phyloP scores from a whole-genome alignment of 2,329 filamentous ascomycete species.

The Talaromyces piceae region DNA sequence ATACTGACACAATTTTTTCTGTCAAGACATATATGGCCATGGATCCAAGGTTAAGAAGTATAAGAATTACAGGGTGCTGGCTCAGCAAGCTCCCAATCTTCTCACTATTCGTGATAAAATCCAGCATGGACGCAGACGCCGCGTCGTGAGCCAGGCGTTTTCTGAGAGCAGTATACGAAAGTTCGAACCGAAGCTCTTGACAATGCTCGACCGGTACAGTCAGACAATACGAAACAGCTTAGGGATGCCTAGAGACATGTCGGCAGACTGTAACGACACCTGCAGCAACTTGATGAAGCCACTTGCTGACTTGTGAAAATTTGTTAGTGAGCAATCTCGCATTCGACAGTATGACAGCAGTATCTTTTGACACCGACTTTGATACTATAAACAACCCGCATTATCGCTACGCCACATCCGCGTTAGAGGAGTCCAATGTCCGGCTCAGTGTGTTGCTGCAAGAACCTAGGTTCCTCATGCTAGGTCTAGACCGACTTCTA shows the following conservation, averaged over 20 bases:
- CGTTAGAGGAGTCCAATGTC: not conserved
- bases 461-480: not conserved
- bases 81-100: not conserved
- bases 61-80: slow-evolving; percentile 1
- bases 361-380: not conserved
- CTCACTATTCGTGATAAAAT: not conserved
- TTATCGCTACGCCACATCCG: not conserved
- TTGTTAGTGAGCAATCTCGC: not conserved
- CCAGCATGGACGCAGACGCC: not conserved
- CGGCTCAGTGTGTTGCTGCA: not conserved
- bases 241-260: slow-evolving; percentile 1
- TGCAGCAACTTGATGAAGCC: not conserved
- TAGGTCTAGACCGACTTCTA: not conserved
- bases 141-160: slow-evolving; percentile 1
- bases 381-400: not conserved
- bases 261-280: not conserved
- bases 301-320: not conserved
- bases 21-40: slow-evolving; percentile 1
- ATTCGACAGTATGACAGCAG: not conserved
- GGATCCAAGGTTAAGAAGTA: not conserved
- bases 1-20: not conserved
- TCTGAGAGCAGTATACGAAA: slow-evolving; percentile 1
- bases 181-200: not conserved
- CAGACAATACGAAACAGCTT: not conserved
- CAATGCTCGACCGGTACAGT: not conserved